These are phyloP conservation scores for Carnegiea gigantea DNA, from an alignment of 179 eudicot species.

Conservation along the genomic window DNA sequence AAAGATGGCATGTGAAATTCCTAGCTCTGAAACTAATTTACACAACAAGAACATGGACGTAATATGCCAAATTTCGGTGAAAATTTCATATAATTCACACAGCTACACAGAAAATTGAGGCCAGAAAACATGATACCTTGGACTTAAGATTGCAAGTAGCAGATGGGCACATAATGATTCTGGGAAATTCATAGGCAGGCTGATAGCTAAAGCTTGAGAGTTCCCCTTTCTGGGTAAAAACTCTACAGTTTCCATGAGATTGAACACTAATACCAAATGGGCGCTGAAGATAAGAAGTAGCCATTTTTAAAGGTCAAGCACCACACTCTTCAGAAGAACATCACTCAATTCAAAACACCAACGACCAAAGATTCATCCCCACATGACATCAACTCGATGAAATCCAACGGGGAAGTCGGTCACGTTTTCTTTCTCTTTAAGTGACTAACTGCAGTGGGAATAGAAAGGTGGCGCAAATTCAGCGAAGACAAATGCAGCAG, in stretches of 20 bases:
- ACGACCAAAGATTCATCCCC: background rate
- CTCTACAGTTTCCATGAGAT: constrained; percentile 34
- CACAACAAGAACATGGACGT: background rate
- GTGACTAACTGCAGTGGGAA: background rate
- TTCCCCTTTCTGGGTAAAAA: constrained; percentile 28
- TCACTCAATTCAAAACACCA: background rate
- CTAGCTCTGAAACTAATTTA: background rate
- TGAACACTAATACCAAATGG: constrained; percentile 40
- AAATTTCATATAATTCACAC: background rate
- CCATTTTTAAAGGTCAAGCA: constrained; percentile 32
- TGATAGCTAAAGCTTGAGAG: constrained; percentile 31
- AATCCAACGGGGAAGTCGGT: background rate
- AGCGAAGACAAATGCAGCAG: constrained; percentile 28
- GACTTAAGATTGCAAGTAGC: constrained; percentile 17
- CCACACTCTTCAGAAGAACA: background rate
- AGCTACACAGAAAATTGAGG: background rate
- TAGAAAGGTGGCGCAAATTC: constrained; percentile 13
- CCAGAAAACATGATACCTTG: constrained; percentile 40
- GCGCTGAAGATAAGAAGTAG: constrained; percentile 33
- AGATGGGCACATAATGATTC: constrained; percentile 28
- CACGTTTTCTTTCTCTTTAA: background rate
- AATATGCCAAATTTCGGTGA: background rate
- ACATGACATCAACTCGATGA: background rate
- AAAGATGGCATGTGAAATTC: constrained; percentile 2
- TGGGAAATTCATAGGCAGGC: constrained; percentile 32